phyloP scores from a whole-genome alignment of 164 flowering plant genomes.

The Umbellularia californica region DNA sequence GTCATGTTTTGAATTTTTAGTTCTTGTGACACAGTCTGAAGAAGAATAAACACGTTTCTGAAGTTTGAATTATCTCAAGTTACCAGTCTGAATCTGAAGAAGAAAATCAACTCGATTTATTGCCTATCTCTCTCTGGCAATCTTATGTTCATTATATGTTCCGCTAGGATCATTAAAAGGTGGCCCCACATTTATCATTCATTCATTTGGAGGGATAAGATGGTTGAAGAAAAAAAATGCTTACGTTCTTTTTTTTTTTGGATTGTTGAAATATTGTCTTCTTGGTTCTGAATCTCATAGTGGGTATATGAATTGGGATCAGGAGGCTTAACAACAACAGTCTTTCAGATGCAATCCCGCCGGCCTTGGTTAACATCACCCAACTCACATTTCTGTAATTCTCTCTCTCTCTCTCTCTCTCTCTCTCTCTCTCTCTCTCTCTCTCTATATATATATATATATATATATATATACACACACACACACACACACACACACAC shows the following conservation, averaged over 20 bases:
- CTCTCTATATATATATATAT: background rate
- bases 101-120: too few relatives aligned
- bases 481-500: too few relatives aligned
- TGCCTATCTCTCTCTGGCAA: too few relatives aligned
- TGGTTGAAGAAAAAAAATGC: background rate
- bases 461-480: too few relatives aligned
- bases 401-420: conserved; percentile 16
- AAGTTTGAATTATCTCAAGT: background rate
- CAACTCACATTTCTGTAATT: conserved; percentile 82
- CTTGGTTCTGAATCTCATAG: conserved; percentile 15
- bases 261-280: background rate
- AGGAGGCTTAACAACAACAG: conserved; percentile 97
- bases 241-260: background rate
- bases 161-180: background rate
- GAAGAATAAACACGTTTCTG: background rate
- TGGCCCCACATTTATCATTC: background rate
- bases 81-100: too few relatives aligned
- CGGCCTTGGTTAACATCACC: conserved; percentile 61
- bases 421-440: conserved; percentile 8
- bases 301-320: conserved; percentile 21
- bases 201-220: background rate
- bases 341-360: conserved; percentile 71
- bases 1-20: background rate
- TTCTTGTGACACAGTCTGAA: background rate
- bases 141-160: too few relatives aligned